phyloP scores from a whole-genome alignment of 257 asterid species.

The Solanum piurae region DNA sequence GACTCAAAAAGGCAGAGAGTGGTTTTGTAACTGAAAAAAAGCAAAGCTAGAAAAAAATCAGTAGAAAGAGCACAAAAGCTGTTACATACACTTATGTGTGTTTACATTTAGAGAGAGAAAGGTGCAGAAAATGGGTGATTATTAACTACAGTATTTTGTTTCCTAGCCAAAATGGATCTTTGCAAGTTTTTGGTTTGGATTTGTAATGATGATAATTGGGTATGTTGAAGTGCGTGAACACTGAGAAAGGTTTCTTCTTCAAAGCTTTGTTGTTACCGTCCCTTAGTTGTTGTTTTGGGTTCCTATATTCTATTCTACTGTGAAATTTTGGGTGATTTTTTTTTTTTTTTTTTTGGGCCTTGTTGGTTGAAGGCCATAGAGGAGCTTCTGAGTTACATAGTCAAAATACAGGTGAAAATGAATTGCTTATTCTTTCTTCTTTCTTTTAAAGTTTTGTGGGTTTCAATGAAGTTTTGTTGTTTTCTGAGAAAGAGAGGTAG shows the following conservation, averaged over 20 bases:
- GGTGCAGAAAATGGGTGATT: slow-evolving; percentile 21
- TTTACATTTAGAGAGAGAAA: slow-evolving; percentile 1
- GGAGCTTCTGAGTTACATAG: slow-evolving; percentile 10
- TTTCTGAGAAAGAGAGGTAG: background rate
- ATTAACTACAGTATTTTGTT: slow-evolving; percentile 8
- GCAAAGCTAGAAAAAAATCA: slow-evolving; percentile 9
- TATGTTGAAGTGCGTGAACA: slow-evolving; percentile 31
- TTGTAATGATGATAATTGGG: slow-evolving; percentile 27
- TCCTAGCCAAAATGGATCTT: slow-evolving; percentile 18
- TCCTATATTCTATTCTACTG: background rate
- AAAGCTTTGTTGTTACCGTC: slow-evolving; percentile 7
- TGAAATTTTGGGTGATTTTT: background rate
- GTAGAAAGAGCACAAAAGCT: slow-evolving; percentile 15
- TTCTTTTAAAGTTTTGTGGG: slow-evolving; percentile 5
- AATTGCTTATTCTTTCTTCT: background rate
- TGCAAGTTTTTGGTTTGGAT: slow-evolving; percentile 26
- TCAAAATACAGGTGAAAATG: slow-evolving; percentile 29
- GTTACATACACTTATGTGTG: slow-evolving; percentile 21
- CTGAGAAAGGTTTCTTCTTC: slow-evolving; percentile 7
- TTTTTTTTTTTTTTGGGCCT: background rate
- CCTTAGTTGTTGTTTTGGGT: background rate
- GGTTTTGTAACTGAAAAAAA: slow-evolving; percentile 80
- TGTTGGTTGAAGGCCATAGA: slow-evolving; percentile 22
- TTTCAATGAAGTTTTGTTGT: slow-evolving; percentile 1
- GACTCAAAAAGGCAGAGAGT: slow-evolving; percentile 30